phyloP scores from a whole-genome alignment of 2,329 filamentous ascomycete species.

The Exophiala mesophila region DNA sequence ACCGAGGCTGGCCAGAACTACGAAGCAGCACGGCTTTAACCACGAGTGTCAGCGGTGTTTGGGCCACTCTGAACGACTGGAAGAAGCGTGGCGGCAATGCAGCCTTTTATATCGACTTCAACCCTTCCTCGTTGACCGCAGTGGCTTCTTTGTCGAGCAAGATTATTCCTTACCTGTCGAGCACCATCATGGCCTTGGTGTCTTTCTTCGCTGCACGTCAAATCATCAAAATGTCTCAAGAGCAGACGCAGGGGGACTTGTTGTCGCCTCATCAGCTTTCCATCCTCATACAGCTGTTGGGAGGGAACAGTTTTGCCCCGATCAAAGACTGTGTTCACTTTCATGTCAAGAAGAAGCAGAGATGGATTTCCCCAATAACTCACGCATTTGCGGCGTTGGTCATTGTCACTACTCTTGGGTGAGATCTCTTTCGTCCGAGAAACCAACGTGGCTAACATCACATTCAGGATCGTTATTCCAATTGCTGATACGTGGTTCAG shows the following conservation, averaged over 20 bases:
- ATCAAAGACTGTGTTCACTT: too few relatives aligned
- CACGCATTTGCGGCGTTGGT: slow-evolving; percentile 12
- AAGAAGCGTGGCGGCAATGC: slow-evolving; percentile 2
- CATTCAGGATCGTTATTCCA: neutral
- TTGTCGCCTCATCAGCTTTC: slow-evolving; percentile 16
- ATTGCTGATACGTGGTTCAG: slow-evolving; percentile 7
- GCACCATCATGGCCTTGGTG: slow-evolving; percentile 18
- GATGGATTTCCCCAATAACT: slow-evolving; percentile 10
- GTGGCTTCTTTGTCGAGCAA: slow-evolving; percentile 20
- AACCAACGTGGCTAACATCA: slow-evolving; percentile 1
- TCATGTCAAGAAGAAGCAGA: too few relatives aligned
- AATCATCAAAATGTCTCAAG: slow-evolving; percentile 16
- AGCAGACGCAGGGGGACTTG: slow-evolving; percentile 7
- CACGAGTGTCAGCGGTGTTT: neutral
- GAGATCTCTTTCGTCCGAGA: neutral
- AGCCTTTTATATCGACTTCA: slow-evolving; percentile 5
- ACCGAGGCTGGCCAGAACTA: neutral
- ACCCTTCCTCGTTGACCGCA: slow-evolving; percentile 11
- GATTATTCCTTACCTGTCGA: slow-evolving; percentile 20
- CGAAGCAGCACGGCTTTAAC: neutral
- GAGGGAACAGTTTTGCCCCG: slow-evolving; percentile 9
- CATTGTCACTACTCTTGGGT: neutral
- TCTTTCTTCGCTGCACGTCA: slow-evolving; percentile 20
- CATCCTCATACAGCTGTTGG: slow-evolving; percentile 11
- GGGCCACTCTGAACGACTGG: neutral